phyloP scores from a whole-genome alignment of 2,329 filamentous ascomycete genomes.

The Colletotrichum costaricense region DNA sequence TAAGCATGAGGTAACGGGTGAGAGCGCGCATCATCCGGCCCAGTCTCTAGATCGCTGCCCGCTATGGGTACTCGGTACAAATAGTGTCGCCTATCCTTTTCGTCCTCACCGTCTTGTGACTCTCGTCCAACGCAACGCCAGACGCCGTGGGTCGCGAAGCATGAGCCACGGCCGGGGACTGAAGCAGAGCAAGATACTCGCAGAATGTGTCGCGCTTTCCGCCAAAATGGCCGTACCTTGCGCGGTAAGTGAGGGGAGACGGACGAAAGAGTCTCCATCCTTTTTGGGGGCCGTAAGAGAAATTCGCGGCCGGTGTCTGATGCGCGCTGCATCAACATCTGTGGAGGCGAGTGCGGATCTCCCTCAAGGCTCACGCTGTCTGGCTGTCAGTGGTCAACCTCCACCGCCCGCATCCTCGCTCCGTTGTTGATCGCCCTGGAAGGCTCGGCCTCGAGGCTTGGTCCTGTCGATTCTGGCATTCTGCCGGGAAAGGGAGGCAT shows the following conservation, averaged over 20 bases:
- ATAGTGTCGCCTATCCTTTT: slow-evolving; percentile 15
- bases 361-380: background rate
- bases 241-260: background rate
- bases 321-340: slow-evolving; percentile 15
- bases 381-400: background rate
- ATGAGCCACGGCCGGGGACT: background rate
- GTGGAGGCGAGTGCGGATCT: slow-evolving; percentile 11
- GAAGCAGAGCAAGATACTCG: background rate
- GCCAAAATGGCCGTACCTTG: slow-evolving; percentile 8
- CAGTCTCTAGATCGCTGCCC: background rate
- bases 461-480: background rate
- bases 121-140: background rate
- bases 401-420: background rate
- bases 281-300: slow-evolving; percentile 26
- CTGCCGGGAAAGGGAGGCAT: background rate
- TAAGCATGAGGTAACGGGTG: background rate
- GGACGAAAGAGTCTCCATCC: background rate
- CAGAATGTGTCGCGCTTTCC: background rate
- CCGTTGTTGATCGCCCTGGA: background rate
- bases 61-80: background rate
- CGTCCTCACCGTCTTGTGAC: slow-evolving; percentile 13
- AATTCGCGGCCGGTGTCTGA: background rate
- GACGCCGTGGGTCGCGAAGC: background rate
- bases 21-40: no score
- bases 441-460: background rate